Evolutionary conservation across 257 asterid species (phyloP), one percentile per base, ranked within the genome.

Genomic region (Plantago major): DNA sequence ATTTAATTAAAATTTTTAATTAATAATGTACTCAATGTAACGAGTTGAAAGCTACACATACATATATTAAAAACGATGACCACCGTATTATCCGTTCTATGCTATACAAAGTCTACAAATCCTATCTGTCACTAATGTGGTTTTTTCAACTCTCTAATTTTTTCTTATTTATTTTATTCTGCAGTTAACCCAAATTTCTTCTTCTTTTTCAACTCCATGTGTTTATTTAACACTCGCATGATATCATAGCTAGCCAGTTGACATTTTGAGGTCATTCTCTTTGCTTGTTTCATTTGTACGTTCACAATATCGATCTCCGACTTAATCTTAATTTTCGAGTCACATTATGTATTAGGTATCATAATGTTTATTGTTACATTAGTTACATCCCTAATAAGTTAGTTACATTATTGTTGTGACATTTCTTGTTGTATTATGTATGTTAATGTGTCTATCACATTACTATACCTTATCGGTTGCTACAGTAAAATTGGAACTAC

Each of bases 241-340:
- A 64, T 69, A 64, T 33, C 40, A 33, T 63, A 60, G 44, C 59
- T 70, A 55, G 47, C 58, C 64, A 73, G 76, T 79, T 79, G 80
- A 79, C 81, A 73, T 73, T 79, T 64, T 53, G 63, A 67, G 70
- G 72, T 75, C 69, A n/a, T 59, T 16, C 18, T 70, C 0, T 59
- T 15, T 44, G 54, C 64, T 18, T 18, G 5, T 52, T 52, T 38
- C 59, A 10, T 17, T 18, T 10, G 68, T 68, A n/a, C n/a, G 62
- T 67, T 42, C 58, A 67, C 68, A 42, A 50, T 22, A 22, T 2
- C 26, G 2, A 22, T 22, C 2, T 22, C 2, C 26, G 26, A 22
- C 2, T 22, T 22, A 22, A 22, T 22, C 2, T 22, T 1, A 22
- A 22, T 22, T 22, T 22, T 22, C 26, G 26, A 22, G 26, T 22